These are phyloP conservation scores for Lachancea mirantina DNA, from an alignment of 805 yeast species.

Conservation along the genomic window DNA sequence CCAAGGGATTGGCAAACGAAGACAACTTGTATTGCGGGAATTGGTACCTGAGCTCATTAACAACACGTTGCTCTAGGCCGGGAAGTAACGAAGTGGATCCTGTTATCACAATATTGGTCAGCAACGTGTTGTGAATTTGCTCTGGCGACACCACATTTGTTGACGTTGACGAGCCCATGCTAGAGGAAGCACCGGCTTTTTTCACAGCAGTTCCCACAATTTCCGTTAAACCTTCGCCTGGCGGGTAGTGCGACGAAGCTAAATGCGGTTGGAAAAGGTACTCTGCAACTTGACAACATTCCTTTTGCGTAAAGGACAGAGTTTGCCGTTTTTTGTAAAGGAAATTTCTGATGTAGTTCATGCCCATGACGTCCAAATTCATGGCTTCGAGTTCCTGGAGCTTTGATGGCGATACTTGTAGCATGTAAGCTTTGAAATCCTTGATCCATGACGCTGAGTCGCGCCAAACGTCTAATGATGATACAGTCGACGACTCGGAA, in stretches of 20 bases:
- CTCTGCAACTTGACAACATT: conserved; percentile 24
- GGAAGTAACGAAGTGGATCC: conserved; percentile 75
- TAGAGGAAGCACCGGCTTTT: conserved; percentile 23
- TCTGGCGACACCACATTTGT: conserved; percentile 20
- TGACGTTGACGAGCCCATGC: conserved; percentile 13
- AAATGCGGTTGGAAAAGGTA: conserved; percentile 25
- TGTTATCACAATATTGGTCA: conserved; percentile 64
- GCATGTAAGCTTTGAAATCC: conserved; percentile 26
- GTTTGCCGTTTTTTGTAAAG: conserved; percentile 17
- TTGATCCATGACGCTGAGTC: conserved; percentile 26
- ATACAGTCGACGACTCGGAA: conserved; percentile 4
- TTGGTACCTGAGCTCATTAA: conserved; percentile 40
- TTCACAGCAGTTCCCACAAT: conserved; percentile 22
- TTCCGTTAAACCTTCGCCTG: conserved; percentile 24
- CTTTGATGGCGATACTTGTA: conserved; percentile 19
- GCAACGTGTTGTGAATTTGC: conserved; percentile 24
- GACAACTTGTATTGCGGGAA: conserved; percentile 83
- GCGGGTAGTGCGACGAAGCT: conserved; percentile 14
- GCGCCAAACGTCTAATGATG: conserved; percentile 18
- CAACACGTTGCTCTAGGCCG: conserved; percentile 73
- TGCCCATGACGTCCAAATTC: conserved; percentile 6
- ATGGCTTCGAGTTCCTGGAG: conserved; percentile 10
- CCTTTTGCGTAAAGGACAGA: conserved; percentile 18
- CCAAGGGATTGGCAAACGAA: conserved; percentile 73
- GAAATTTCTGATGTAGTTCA: conserved; percentile 16